Evolutionary conservation across 2,329 filamentous ascomycete genomes (phyloP).

Genomic region (Colletotrichum chlorophyti): DNA sequence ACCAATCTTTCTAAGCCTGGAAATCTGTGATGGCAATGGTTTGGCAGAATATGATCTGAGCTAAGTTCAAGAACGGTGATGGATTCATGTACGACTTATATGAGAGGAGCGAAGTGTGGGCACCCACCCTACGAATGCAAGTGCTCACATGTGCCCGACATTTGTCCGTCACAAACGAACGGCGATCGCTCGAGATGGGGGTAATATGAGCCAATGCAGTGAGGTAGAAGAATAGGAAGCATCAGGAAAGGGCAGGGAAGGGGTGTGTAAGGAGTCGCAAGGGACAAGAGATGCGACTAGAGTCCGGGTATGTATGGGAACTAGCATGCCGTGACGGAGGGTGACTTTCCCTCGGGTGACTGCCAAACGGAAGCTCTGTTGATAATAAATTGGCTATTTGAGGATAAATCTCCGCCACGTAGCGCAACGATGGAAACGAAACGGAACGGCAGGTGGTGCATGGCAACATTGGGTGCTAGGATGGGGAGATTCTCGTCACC

Average conservation of each 20-base stretch:
- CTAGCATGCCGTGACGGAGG: conserved; percentile 16
- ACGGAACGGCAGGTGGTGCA: conserved; percentile 25
- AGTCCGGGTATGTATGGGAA: neutral
- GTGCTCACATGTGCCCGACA: conserved; percentile 31
- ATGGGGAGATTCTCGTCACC: conserved; percentile 18
- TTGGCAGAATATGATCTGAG: conserved; percentile 23
- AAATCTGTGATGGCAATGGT: neutral
- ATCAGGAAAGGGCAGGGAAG: neutral
- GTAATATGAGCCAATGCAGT: neutral
- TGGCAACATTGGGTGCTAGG: conserved; percentile 5
- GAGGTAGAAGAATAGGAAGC: conserved; percentile 7
- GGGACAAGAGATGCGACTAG: neutral
- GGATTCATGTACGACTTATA: conserved; percentile 32
- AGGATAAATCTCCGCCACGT: conserved; percentile 13
- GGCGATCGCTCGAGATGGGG: conserved; percentile 4
- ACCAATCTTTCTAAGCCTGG: neutral
- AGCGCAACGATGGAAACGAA: conserved; percentile 24
- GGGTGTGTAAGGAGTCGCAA: conserved; percentile 3
- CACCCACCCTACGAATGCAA: conserved; percentile 13
- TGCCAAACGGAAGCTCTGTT: conserved; percentile 26
- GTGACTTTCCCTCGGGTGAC: conserved; percentile 1
- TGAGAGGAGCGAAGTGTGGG: conserved; percentile 17
- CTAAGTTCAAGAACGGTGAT: conserved; percentile 8
- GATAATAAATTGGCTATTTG: neutral
- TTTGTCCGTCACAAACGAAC: conserved; percentile 37